Evolutionary conservation across 108 stramenopile genomes (phyloP), one percentile per base, ranked within the genome.

Genomic region (Cyclotella cryptica): DNA sequence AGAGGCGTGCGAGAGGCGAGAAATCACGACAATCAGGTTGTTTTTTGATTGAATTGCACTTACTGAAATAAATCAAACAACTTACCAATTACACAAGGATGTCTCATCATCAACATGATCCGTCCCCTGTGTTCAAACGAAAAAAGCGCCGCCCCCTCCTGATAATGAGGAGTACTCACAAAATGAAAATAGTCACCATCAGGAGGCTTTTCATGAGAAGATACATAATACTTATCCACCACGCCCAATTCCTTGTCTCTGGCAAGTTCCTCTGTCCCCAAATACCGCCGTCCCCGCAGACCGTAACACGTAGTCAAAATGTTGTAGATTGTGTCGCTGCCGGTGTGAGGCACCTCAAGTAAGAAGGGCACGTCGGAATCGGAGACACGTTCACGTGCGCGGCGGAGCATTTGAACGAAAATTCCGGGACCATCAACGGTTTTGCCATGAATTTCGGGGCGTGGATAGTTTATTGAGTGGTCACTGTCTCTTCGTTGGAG

Each of bases 301-400:
- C 79, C 79, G 47, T 80, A 80, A 41, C 79, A 80, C 7, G 60
- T 35, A 9, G 79, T 73, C 55, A 80, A 41, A 26, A 80, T 73
- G 39, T 73, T 73, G 67, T 80, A 80, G 9, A 80, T 51, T 0
- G 51, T 66, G 18, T 80, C 79, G 44, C 54, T 52, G 49, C 47
- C 17, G 27, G 69, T 73, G 72, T 68, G 39, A 18, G 71, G 78
- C 1, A 69, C 9, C n/a, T 71, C 68, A 29, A 79, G 71, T 13
- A 79, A 42, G 40, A 79, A 79, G 0, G 78, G 78, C 0, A 79
- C 71, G 49, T 79, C 78, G 22, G 55, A 17, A 17, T 71, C 64
- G 46, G 54, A 57, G 11, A 79, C 78, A 9, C 53, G 54, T 42
- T 79, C 78, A 21, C 65, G 63, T 42, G 78, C 78, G 0, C 78